Evolutionary conservation across 163 green algal species (phyloP).

Genomic region (Prototheca wickerhamii): DNA sequence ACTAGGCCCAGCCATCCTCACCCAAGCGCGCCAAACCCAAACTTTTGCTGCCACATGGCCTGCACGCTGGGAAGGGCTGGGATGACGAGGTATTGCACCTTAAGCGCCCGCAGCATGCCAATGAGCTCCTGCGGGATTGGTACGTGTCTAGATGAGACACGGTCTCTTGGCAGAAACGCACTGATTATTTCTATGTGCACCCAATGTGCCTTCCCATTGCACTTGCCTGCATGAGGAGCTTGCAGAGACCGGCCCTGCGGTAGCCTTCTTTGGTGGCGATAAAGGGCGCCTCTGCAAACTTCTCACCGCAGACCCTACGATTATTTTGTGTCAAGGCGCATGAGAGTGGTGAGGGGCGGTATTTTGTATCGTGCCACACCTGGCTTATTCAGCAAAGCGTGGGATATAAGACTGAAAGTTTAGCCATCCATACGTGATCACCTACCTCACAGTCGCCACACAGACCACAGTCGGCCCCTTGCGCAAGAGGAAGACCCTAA

Average conservation of each 20-base stretch:
- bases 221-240: conserved; percentile 21
- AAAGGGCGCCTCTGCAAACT: conserved; percentile 39
- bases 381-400: not conserved
- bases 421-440: not conserved
- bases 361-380: not conserved
- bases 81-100: conserved; percentile 2
- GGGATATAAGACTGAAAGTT: not conserved
- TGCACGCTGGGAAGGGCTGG: not conserved
- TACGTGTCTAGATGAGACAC: not conserved
- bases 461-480: conserved; percentile 26
- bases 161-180: too few species aligned
- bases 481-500: conserved; percentile 31
- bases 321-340: not conserved
- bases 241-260: conserved; percentile 40
- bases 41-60: not conserved
- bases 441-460: conserved; percentile 1
- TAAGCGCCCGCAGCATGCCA: not conserved
- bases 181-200: too few species aligned
- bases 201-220: too few species aligned
- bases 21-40: conserved; percentile 1
- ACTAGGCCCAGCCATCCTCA: not conserved
- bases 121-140: not conserved
- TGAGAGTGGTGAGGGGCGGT: not conserved
- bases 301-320: not conserved
- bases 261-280: conserved; percentile 38